Evolutionary conservation across 345 rosid species (phyloP), one percentile per base, ranked within the genome.

Genomic region (Cochlearia excelsa): DNA sequence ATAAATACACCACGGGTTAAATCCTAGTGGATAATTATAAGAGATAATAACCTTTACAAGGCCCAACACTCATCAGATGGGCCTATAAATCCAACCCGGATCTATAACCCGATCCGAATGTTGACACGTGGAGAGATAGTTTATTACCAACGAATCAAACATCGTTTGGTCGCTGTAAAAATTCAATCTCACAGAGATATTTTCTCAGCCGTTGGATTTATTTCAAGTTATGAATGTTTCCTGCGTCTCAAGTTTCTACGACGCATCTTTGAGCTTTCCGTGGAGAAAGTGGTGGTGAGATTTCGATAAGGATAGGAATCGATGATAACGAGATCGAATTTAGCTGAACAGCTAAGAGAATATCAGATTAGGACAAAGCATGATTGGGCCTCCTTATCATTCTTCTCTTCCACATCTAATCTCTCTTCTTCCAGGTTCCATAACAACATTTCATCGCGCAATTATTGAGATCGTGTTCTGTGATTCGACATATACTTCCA

Each of bases 351-450:
- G 68, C 76, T 93, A 68, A 79, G 97, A 42, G 97, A 89, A 78
- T 89, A 89, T 63, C 97, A 93, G 84, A 90, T 83, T 76, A 86
- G 92, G 69, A 89, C 99, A 51, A 93, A 85, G 65, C 88, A 89
- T 65, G 97, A 93, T 62, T 93, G 95, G 99, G 93, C 94, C n/a
- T 86, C 97, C 46, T 80, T 93, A 66, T 89, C 99, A 16, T 82
- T 93, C 77, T 93, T 93, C 79, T 85, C 90, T 40, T 89, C 99
- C 64, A 80, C 92, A 23, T 81, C 97, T n/a, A 83, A 76, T 74
- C 51, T 87, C 59, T 54, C 82, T 5, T 78, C 86, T 7, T 85
- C 97, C 5, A 92, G 98, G 95, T 92, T 46, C 1, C 23, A 16
- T 16, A 16, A 16, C 23, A 16, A 16, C 23, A 16, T 16, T 16